A percentile compares a stretch with the other conserved stretches of the same genome.
Evolutionary conservation across 2,329 filamentous ascomycete species (phyloP).

Genomic region (Paradendryphiella salina): DNA sequence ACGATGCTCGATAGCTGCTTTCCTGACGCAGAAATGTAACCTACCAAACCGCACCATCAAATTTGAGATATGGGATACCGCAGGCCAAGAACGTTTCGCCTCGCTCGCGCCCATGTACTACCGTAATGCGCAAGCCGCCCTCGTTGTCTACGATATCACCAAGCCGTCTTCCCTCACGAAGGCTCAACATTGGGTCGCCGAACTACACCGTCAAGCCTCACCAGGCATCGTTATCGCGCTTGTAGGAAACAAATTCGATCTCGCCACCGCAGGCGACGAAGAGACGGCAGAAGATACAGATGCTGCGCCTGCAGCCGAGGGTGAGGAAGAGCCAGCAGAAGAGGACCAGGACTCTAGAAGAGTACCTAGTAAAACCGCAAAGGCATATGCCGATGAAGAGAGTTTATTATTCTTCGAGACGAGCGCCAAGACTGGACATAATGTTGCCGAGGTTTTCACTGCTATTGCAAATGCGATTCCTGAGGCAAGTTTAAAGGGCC

Average conservation of each 20-base stretch:
- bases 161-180: conserved; percentile 94
- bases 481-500: conserved; percentile 91
- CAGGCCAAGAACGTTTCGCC: conserved; percentile 95
- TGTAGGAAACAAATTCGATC: conserved; percentile 86
- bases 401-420: conserved; percentile 95
- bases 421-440: conserved; percentile 92
- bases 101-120: conserved; percentile 99
- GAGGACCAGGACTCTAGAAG: conserved; percentile 78
- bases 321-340: conserved; percentile 58
- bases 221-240: conserved; percentile 96
- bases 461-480: conserved; percentile 98
- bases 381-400: conserved; percentile 93
- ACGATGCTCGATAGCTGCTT: conserved; percentile 68
- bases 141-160: conserved; percentile 98
- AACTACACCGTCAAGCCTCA: conserved; percentile 92
- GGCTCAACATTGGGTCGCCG: conserved; percentile 98
- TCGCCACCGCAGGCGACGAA: conserved; percentile 59
- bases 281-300: conserved; percentile 55
- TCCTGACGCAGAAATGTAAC: conserved; percentile 98
- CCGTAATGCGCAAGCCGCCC: conserved; percentile 94
- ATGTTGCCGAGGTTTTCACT: conserved; percentile 94
- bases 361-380: conserved; percentile 87
- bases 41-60: conserved; percentile 79
- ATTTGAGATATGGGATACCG: conserved; percentile 90
- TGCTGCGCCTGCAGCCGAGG: conserved; percentile 54